Evolutionary conservation across 192 early-diverging fungal species (phyloP).

Genomic region (Coemansia sp.): DNA sequence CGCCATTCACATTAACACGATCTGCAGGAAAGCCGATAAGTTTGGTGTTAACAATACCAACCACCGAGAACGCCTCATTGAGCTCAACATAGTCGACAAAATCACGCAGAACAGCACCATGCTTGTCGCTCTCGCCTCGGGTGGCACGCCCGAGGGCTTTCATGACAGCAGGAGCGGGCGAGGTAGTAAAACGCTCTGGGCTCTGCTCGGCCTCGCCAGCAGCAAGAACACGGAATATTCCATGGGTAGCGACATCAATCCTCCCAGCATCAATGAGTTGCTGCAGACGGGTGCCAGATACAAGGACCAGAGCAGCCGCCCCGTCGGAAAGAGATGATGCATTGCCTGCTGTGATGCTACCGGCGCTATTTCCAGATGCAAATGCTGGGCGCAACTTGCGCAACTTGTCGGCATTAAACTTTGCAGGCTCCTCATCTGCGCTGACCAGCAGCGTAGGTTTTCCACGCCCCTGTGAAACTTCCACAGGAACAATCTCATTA

Average conservation of each 20-base stretch:
- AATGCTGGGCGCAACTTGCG: conserved; percentile 87
- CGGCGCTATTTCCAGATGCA: conserved; percentile 62
- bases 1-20: conserved; percentile 93
- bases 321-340: conserved; percentile 81
- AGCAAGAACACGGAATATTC: conserved; percentile 59
- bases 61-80: conserved; percentile 83
- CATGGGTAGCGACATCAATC: conserved; percentile 27
- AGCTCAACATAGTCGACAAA: conserved; percentile 78
- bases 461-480: conserved; percentile 66
- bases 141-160: conserved; percentile 69
- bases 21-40: conserved; percentile 67
- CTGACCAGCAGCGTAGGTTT: conserved; percentile 62
- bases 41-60: conserved; percentile 81
- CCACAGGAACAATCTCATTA: conserved; percentile 71
- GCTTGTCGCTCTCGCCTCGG: conserved; percentile 32
- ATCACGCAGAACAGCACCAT: conserved; percentile 53
- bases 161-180: conserved; percentile 74
- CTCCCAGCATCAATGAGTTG: conserved; percentile 35
- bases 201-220: conserved; percentile 73
- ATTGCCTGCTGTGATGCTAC: conserved; percentile 91
- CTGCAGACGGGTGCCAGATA: conserved; percentile 62
- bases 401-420: conserved; percentile 83
- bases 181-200: conserved; percentile 72
- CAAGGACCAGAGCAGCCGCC: conserved; percentile 72
- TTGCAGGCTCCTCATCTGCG: conserved; percentile 65